Evolutionary conservation across 768 basidiomycete genomes (phyloP), one percentile per base, ranked within the genome.

Genomic region (Cystobasidium tubakii): DNA sequence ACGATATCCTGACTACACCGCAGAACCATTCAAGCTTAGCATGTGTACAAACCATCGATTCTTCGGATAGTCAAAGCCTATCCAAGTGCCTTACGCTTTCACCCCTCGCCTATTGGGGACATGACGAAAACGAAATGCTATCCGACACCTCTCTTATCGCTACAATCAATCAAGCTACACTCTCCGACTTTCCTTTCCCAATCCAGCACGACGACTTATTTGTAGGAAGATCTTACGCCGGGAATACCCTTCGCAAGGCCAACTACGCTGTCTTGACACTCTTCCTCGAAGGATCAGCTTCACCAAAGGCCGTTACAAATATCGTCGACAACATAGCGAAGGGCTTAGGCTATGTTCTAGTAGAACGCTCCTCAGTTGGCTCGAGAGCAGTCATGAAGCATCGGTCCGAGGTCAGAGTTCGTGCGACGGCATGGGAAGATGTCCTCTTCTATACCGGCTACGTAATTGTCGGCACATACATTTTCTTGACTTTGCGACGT

Each of bases 191-290:
- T n/a, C 73, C 50, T 13, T 29, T 60, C 34, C 73, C 69, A 7
- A 31, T 74, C 1, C 33, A 36, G 21, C 66, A 50, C 12, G 50
- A 74, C 12, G 36, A 27, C 36, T 23, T 57, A 44, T 70, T 74
- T 36, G 67, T 23, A 50, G 67, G 70, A 21, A 66, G 67, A 66
- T 1, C 54, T 3, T 29, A 67, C 25, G 31, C 73, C 29, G 54
- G 50, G 6, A 43, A n/a, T 9, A 89, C 78, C 85, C 84, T 74
- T 53, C 76, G 74, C 33, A 66, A 71, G 12, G 88, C 89, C 60
- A 85, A 84, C 65, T 89, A 87, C 78, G 85, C 92, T 23, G 89
- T 88, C 19, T 83, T 92, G 73, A 91, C 90, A 0, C 92, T 90
- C 80, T 88, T 91, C 82, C 91, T 93, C 79, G 87, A 86, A 1